Conservation (phyloP, 1,284 basidiomycete genomes). For the Tremellales sp. region DNA sequence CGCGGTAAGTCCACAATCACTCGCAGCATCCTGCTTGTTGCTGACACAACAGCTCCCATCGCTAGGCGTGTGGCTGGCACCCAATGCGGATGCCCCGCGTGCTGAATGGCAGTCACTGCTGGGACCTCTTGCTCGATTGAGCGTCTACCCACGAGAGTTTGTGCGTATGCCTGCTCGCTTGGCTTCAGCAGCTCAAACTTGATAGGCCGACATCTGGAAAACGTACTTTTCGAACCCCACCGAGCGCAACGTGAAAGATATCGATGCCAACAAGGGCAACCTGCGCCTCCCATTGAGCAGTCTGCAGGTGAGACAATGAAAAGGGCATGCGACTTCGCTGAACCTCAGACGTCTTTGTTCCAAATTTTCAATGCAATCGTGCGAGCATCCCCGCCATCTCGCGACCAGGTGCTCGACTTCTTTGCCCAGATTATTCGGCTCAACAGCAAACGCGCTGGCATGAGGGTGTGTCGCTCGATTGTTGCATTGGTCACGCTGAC, state of each 20-base stretch:
- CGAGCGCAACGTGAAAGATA: conserved; percentile 65
- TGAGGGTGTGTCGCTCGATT: conserved; percentile 58
- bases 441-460: conserved; percentile 82
- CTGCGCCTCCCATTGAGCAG: conserved; percentile 74
- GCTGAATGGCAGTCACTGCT: conserved; percentile 63
- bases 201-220: conserved; percentile 71
- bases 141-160: conserved; percentile 82
- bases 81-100: conserved; percentile 39
- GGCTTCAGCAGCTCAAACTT: too few relatives aligned
- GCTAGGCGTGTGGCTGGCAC: conserved; percentile 45
- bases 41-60: conserved; percentile 40
- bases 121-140: conserved; percentile 74
- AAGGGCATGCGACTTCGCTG: conserved; percentile 1
- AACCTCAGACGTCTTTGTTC: conserved; percentile 58
- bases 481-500: conserved; percentile 4
- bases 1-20: conserved; percentile 51
- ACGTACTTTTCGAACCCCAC: conserved; percentile 80
- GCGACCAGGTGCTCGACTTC: conserved; percentile 81
- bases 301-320: conserved; percentile 59
- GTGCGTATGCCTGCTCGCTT: conserved; percentile 53
- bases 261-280: conserved; percentile 79
- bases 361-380: conserved; percentile 85
- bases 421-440: conserved; percentile 70
- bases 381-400: conserved; percentile 69
- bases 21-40: background rate